Percentiles rank a stretch among this genome's conserved stretches.
phyloP scores from a whole-genome alignment of 345 rosid genomes.

The Populus davidiana region DNA sequence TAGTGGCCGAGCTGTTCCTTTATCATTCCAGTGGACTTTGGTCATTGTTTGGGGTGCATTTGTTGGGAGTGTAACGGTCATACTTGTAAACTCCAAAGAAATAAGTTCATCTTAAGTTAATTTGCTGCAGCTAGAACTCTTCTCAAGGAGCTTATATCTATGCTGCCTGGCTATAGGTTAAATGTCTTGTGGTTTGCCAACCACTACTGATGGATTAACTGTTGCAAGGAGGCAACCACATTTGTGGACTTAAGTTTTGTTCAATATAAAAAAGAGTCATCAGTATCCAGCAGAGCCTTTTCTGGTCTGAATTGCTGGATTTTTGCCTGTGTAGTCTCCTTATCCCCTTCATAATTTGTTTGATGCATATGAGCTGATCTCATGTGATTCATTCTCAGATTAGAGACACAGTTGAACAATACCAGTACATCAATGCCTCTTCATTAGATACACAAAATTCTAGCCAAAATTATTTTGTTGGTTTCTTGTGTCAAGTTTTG shows the following conservation, averaged over 20 bases:
- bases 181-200: background rate
- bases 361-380: background rate
- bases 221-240: background rate
- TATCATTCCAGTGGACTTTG: background rate
- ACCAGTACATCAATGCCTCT: background rate
- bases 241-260: background rate
- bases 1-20: background rate
- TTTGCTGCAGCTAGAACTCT: conserved; percentile 1
- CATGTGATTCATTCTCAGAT: background rate
- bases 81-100: background rate
- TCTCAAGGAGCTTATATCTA: background rate
- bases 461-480: background rate
- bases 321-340: background rate
- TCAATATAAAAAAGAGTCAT: background rate
- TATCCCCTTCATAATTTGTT: background rate
- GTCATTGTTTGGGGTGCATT: background rate
- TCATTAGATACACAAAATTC: background rate
- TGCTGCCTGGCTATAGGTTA: background rate
- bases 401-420: background rate
- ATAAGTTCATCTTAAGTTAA: background rate
- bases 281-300: background rate
- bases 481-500: background rate
- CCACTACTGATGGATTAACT: background rate
- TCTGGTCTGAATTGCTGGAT: background rate
- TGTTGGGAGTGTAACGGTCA: background rate